Conservation (phyloP, 768 basidiomycete genomes). For the Cystobasidiopsis lactophilus region DNA sequence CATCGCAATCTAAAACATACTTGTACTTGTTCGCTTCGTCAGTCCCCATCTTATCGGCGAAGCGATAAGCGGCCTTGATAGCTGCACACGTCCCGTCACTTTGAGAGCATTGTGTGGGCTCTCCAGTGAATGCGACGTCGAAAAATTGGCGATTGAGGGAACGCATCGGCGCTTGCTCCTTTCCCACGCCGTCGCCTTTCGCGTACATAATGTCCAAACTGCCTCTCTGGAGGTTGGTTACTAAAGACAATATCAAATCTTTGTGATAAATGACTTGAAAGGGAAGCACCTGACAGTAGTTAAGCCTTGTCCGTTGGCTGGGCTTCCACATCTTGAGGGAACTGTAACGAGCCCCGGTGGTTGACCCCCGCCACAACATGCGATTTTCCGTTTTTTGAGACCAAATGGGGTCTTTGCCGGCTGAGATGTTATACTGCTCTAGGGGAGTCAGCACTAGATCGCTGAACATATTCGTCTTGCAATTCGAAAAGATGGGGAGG, state of each 20-base stretch:
- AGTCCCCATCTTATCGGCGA: constrained; percentile 5
- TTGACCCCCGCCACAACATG: constrained; percentile 28
- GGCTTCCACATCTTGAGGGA: constrained; percentile 12
- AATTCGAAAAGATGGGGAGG: constrained; percentile 18
- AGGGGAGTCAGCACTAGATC: constrained; percentile 21
- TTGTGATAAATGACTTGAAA: too few species aligned
- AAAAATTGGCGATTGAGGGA: constrained; percentile 11
- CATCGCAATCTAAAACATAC: constrained; percentile 19
- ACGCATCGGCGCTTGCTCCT: background rate
- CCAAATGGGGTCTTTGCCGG: constrained; percentile 21
- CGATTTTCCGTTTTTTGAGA: constrained; percentile 25
- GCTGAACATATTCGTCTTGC: constrained; percentile 10
- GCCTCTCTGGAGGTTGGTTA: background rate
- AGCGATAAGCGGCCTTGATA: constrained; percentile 9
- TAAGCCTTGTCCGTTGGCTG: constrained; percentile 7
- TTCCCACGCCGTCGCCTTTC: constrained; percentile 2
- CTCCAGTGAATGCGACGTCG: constrained; percentile 15
- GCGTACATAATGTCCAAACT: background rate
- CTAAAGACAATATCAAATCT: background rate
- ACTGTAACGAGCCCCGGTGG: constrained; percentile 22
- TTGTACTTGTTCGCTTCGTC: constrained; percentile 19
- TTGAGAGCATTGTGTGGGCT: constrained; percentile 13
- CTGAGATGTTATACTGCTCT: constrained; percentile 20
- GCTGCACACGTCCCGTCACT: constrained; percentile 14
- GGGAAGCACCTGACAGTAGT: too few species aligned